Conservation (phyloP, 331 rosid genomes). For the Stylosanthes scabra region DNA sequence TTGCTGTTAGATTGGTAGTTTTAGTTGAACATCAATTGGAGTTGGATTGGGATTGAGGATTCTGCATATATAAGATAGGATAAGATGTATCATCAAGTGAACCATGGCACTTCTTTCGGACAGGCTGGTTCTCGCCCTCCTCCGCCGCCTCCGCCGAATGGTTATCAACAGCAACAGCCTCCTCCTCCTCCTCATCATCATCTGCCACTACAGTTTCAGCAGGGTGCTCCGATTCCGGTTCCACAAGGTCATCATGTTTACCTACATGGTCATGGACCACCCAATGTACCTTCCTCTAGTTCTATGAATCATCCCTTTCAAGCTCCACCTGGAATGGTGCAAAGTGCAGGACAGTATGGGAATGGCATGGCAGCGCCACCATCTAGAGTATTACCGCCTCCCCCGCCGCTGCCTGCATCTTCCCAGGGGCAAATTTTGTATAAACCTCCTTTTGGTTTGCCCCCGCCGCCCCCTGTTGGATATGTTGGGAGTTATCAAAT, state of each 20-base stretch:
- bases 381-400: conserved; percentile 49
- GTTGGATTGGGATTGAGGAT: conserved; percentile 3
- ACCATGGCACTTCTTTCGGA: conserved; percentile 52
- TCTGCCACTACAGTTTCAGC: conserved; percentile 35
- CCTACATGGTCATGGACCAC: conserved; percentile 53
- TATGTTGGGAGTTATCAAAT: conserved; percentile 52
- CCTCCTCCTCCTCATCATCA: not conserved
- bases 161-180: conserved; percentile 45
- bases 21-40: not conserved
- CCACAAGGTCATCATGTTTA: conserved; percentile 41
- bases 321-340: conserved; percentile 43
- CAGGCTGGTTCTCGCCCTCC: conserved; percentile 54
- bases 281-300: conserved; percentile 38
- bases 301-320: conserved; percentile 47
- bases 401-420: conserved; percentile 52
- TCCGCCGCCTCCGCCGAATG: conserved; percentile 38
- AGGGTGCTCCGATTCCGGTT: conserved; percentile 23
- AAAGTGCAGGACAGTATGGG: conserved; percentile 55
- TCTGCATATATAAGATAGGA: conserved; percentile 17
- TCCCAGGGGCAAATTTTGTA: conserved; percentile 57
- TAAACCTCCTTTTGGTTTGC: conserved; percentile 42
- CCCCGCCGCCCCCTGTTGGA: conserved; percentile 44
- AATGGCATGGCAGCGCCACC: conserved; percentile 47
- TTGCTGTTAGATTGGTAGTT: conserved; percentile 24
- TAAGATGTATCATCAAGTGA: conserved; percentile 73